Evolutionary conservation across 2,329 filamentous ascomycete species (phyloP).

Genomic region (Colletotrichum lini): DNA sequence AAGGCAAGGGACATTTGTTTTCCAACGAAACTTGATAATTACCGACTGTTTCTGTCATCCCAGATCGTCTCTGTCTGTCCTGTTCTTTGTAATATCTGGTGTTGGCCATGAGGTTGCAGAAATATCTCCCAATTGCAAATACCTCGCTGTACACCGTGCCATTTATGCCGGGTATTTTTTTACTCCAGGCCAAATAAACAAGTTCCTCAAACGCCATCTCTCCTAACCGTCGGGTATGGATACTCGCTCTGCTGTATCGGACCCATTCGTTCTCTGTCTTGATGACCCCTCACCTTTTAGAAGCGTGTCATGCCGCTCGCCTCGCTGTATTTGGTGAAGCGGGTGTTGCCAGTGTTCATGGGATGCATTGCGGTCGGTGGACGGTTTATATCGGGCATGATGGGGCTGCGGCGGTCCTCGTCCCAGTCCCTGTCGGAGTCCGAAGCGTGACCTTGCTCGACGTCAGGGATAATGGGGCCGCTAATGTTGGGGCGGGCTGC

Average conservation of each 20-base stretch:
- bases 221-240: background rate
- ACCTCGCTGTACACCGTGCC: slow-evolving; percentile 23
- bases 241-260: slow-evolving; percentile 14
- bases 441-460: slow-evolving; percentile 46
- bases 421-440: slow-evolving; percentile 22
- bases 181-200: slow-evolving; percentile 18
- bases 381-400: slow-evolving; percentile 67
- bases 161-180: slow-evolving; percentile 35
- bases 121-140: slow-evolving; percentile 19
- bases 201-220: slow-evolving; percentile 24
- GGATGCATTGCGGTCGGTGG: slow-evolving; percentile 73
- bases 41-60: slow-evolving; percentile 30
- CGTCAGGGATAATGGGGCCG: slow-evolving; percentile 54
- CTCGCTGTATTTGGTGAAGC: slow-evolving; percentile 62
- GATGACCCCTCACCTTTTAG: slow-evolving; percentile 45
- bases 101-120: slow-evolving; percentile 12
- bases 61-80: slow-evolving; percentile 19
- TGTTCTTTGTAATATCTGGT: slow-evolving; percentile 16
- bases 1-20: no score
- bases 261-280: background rate
- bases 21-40: slow-evolving; percentile 9
- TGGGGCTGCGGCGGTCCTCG: slow-evolving; percentile 65
- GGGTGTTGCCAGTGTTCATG: slow-evolving; percentile 55
- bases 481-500: slow-evolving; percentile 59
- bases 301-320: slow-evolving; percentile 65